phyloP scores from a whole-genome alignment of 1,284 basidiomycete genomes.

The Sporisorium sorghi region DNA sequence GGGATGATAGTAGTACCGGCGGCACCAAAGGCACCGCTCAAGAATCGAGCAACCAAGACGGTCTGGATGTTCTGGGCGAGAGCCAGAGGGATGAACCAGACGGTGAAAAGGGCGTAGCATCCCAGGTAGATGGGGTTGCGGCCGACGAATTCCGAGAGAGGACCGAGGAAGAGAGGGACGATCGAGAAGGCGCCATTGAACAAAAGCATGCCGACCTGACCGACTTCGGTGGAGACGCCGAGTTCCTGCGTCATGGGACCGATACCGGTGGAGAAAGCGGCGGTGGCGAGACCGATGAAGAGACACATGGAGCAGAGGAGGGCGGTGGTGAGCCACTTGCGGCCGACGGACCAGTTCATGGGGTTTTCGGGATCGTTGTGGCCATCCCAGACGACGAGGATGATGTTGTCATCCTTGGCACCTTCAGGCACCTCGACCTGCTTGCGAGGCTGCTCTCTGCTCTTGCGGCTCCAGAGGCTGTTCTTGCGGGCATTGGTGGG shows the following conservation, averaged over 20 bases:
- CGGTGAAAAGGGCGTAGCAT: slow-evolving; percentile 66
- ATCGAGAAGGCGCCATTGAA: slow-evolving; percentile 62
- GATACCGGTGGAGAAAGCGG: slow-evolving; percentile 65
- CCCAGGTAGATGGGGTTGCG: slow-evolving; percentile 66
- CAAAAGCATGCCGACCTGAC: slow-evolving; percentile 67
- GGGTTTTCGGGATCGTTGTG: slow-evolving; percentile 60
- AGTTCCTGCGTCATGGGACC: slow-evolving; percentile 64
- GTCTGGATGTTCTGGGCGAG: slow-evolving; percentile 67
- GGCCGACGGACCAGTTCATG: slow-evolving; percentile 55
- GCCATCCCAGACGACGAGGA: slow-evolving; percentile 59
- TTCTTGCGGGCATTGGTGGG: slow-evolving; percentile 41
- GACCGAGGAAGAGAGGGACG: slow-evolving; percentile 66
- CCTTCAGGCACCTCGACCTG: slow-evolving; percentile 31
- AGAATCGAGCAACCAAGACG: slow-evolving; percentile 63
- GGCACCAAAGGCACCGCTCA: slow-evolving; percentile 67
- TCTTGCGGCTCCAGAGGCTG: slow-evolving; percentile 51
- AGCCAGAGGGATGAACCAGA: slow-evolving; percentile 65
- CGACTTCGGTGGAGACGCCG: slow-evolving; percentile 59
- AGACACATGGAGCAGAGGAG: slow-evolving; percentile 65
- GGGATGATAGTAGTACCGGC: slow-evolving; percentile 63
- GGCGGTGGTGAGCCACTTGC: slow-evolving; percentile 59
- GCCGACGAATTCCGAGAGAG: slow-evolving; percentile 68
- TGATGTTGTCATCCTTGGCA: slow-evolving; percentile 52
- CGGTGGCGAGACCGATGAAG: slow-evolving; percentile 67
- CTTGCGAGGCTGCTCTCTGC: slow-evolving; percentile 36